Evolutionary conservation across 108 stramenopile species (phyloP).

Genomic region (Craspedostauros australis): DNA sequence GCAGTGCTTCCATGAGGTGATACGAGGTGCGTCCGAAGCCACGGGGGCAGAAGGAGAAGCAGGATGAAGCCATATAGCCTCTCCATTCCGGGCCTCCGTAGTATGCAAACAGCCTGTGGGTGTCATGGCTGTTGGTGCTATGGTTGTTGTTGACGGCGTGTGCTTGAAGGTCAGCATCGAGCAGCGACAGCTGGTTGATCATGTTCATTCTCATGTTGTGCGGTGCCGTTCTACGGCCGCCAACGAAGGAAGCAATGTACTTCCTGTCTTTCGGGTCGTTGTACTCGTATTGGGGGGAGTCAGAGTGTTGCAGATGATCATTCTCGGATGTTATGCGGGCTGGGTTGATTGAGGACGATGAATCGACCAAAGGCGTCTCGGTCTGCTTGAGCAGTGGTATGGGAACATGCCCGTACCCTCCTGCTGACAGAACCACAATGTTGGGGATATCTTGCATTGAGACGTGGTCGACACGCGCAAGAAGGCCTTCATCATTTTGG

Average conservation of each 20-base stretch:
- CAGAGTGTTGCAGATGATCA: too few relatives aligned
- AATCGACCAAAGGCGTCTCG: not conserved
- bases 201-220: constrained; percentile 4
- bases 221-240: constrained; percentile 1
- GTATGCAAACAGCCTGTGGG: too few relatives aligned
- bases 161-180: too few relatives aligned
- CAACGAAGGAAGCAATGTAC: not conserved
- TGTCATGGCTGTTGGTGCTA: too few relatives aligned
- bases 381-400: constrained; percentile 5
- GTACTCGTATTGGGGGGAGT: too few relatives aligned
- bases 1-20: too few relatives aligned
- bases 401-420: constrained; percentile 7
- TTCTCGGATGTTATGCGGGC: too few relatives aligned
- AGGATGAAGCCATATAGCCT: not conserved
- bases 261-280: not conserved
- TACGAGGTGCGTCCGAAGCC: constrained; percentile 7
- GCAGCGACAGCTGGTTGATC: not conserved
- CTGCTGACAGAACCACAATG: constrained; percentile 2
- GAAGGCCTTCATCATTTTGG: constrained; percentile 10
- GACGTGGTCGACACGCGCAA: not conserved
- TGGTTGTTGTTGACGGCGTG: too few relatives aligned
- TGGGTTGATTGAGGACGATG: too few relatives aligned
- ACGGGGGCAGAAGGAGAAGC: constrained; percentile 4
- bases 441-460: not conserved
- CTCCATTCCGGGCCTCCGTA: constrained; percentile 2